Evolutionary conservation across 352 stramenopile genomes (phyloP).

Genomic region (Globisporangium nunn): DNA sequence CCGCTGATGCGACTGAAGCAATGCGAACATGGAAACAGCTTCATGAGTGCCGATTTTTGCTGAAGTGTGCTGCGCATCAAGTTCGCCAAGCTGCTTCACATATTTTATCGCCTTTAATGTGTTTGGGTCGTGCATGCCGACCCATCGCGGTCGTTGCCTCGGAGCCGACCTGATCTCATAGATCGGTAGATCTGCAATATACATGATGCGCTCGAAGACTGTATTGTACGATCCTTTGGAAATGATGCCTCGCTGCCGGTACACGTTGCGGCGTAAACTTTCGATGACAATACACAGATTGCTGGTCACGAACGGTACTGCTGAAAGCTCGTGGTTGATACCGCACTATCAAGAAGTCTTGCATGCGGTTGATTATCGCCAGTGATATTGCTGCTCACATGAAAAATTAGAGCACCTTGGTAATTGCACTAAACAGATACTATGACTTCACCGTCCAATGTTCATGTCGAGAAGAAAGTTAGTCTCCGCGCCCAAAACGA

Average conservation of each 20-base stretch:
- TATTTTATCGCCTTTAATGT: slow-evolving; percentile 9
- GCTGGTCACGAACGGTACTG: slow-evolving; percentile 4
- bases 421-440: slow-evolving; percentile 4
- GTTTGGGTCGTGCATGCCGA: neutral
- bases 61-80: slow-evolving; percentile 8
- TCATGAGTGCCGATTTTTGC: neutral
- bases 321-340: slow-evolving; percentile 6
- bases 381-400: slow-evolving; percentile 3
- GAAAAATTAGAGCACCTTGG: neutral
- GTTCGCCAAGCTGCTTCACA: neutral
- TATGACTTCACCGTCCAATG: slow-evolving; percentile 6
- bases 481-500: slow-evolving; percentile 3
- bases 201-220: slow-evolving; percentile 7
- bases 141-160: neutral
- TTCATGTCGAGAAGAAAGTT: slow-evolving; percentile 15
- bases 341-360: neutral
- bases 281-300: slow-evolving; percentile 9
- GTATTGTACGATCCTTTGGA: neutral
- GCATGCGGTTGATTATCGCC: slow-evolving; percentile 1
- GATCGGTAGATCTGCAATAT: slow-evolving; percentile 5
- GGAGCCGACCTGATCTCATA: neutral
- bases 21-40: neutral
- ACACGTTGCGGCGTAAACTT: slow-evolving; percentile 11
- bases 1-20: neutral
- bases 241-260: slow-evolving; percentile 5